Evolutionary conservation across 1,139 yeast species (phyloP), one percentile per base, ranked within the genome.

Genomic region (Suhomyces bokatorum): DNA sequence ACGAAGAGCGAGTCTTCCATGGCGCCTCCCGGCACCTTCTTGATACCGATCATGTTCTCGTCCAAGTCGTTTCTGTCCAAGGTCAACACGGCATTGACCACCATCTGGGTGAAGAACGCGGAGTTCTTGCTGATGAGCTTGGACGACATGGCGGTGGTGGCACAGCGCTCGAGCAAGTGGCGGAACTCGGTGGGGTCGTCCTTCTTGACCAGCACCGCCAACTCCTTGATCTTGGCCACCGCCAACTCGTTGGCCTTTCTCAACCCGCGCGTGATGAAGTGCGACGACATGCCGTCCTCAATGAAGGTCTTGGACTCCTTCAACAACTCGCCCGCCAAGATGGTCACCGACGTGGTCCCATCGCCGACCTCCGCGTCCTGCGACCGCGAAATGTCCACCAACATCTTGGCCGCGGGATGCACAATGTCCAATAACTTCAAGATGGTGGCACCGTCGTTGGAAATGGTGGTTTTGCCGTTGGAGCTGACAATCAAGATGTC

Each of bases 291-390:
- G 32, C 97, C 97, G 67, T 93, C 99, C 67, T 93, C 99, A 50
- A 93, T 88, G 60, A 91, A 93, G 31, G 80, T 69, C 63, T 89
- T 90, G 55, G 95, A 83, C 66, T 93, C 98, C 63, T 89, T 89
- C 67, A 93, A 78, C 52, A 93, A 78, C 68, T 93, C 99, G 45
- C 98, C 97, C 1, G 99, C 98, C 53, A 93, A 69, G 38, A 93
- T 78, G 0, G 98, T 89, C 12, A 95, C 99, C 34, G 97, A 85
- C 0, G 99, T 93, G 34, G 99, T 93, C 54, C 99, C 99, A 66
- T 93, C 99, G 51, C 99, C 99, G 46, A 93, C 98, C 68, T 93
- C 99, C 17, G 97, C 97, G 67, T 93, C 99, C 69, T 93, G 99
- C 1, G 98, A 85, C 60, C 97, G 80, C 12, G 97, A 88, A 48